A percentile compares a stretch with the other conserved stretches of the same genome.
Conservation (phyloP, 805 yeast species). For the Kazachstania africana region DNA sequence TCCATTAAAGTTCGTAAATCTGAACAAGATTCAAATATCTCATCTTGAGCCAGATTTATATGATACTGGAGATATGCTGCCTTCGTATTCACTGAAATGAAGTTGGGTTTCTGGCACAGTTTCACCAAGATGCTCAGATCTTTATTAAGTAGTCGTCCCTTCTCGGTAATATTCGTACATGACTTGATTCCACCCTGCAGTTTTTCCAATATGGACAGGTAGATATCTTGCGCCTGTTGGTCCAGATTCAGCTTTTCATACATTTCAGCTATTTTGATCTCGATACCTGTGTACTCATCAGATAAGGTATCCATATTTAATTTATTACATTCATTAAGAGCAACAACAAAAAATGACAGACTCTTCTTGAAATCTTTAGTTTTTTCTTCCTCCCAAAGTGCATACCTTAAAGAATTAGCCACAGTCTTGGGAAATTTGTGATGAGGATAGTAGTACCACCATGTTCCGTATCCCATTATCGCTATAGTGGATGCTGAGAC, state of each 20-base stretch:
- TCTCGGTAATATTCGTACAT: background rate
- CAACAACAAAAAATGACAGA: slow-evolving; percentile 57
- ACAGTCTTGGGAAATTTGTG: slow-evolving; percentile 56
- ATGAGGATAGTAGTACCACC: slow-evolving; percentile 29
- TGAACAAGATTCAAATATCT: slow-evolving; percentile 12
- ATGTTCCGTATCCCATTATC: no score
- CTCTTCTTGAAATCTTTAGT: slow-evolving; percentile 47
- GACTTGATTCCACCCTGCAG: slow-evolving; percentile 31
- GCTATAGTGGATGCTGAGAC: no score
- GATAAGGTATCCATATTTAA: slow-evolving; percentile 39
- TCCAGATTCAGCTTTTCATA: slow-evolving; percentile 54
- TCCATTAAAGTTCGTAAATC: slow-evolving; percentile 25
- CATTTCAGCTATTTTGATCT: slow-evolving; percentile 75
- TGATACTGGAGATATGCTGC: slow-evolving; percentile 43
- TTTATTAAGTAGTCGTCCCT: slow-evolving; percentile 46
- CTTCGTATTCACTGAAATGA: slow-evolving; percentile 32
- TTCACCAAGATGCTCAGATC: slow-evolving; percentile 56
- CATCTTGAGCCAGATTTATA: slow-evolving; percentile 48
- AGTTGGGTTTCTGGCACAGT: slow-evolving; percentile 26
- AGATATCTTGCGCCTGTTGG: slow-evolving; percentile 52
- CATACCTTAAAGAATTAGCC: slow-evolving; percentile 60
- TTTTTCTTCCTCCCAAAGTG: slow-evolving; percentile 69
- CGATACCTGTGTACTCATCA: slow-evolving; percentile 81
- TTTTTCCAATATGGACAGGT: slow-evolving; percentile 47
- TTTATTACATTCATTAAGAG: slow-evolving; percentile 49